Conservation (phyloP, 2,329 filamentous ascomycete genomes). For the Ceratocystiopsis brevicomis region DNA sequence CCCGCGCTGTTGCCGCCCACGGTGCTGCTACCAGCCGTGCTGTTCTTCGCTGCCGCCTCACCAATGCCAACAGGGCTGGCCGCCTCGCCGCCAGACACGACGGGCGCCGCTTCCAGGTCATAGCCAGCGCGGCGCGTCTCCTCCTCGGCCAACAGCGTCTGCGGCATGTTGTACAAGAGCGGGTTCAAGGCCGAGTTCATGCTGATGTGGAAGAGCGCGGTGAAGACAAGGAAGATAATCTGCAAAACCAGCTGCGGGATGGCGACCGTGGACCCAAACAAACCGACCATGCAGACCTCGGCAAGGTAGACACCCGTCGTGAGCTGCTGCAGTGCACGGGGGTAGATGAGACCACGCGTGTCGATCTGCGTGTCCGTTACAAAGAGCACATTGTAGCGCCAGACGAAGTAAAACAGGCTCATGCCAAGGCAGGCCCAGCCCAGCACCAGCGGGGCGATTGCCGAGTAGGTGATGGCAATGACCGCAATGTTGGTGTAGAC, state of each 20-base stretch:
- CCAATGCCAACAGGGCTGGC: conserved; percentile 1
- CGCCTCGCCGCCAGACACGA: conserved; percentile 2
- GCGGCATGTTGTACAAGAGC: conserved; percentile 60
- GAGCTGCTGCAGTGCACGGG: conserved; percentile 73
- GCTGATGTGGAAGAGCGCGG: conserved; percentile 54
- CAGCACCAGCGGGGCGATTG: conserved; percentile 70
- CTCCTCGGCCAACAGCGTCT: conserved; percentile 39
- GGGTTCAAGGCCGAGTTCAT: conserved; percentile 58
- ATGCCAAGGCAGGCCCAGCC: conserved; percentile 65
- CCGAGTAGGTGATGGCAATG: conserved; percentile 63
- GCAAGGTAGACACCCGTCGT: conserved; percentile 66
- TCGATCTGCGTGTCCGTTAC: conserved; percentile 65
- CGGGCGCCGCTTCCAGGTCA: conserved; percentile 9
- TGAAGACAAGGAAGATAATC: conserved; percentile 56
- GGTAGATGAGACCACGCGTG: conserved; percentile 81
- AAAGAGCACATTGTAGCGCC: conserved; percentile 74
- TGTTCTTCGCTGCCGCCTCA: conserved; percentile 6
- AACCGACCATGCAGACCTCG: conserved; percentile 61
- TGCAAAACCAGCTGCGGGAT: conserved; percentile 56
- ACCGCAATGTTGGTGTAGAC: conserved; percentile 66
- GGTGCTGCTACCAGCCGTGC: conserved; percentile 7
- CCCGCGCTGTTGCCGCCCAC: neutral
- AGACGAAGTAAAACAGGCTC: conserved; percentile 65
- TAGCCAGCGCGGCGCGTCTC: conserved; percentile 11
- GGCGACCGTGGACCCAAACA: conserved; percentile 52